Base-by-base conservation (phyloP, 2,329 filamentous ascomycete species). In the Hypoxylon sp. region DNA sequence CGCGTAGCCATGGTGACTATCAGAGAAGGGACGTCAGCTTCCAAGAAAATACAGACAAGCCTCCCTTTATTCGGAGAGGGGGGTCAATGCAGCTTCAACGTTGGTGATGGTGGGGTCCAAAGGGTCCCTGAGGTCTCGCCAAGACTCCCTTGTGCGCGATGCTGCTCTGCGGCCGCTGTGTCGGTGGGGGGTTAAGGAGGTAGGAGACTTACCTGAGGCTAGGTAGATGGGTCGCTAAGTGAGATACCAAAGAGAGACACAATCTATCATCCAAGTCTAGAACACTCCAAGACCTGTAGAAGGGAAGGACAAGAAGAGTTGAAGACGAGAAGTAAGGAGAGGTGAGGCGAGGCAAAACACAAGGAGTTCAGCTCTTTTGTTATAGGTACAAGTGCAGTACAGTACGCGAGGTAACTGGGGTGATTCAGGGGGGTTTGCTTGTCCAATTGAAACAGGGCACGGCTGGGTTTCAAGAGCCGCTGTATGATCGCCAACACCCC, bases 1-100 rank as follows among this genome's bases (percentile, higher is more conserved):
- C 82, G 80, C 48, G 77, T 68, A 45, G 84, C 78, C 84, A 87
- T 88, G 69, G 40, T 76, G 21, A 61, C 17, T 45, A 24, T 3
- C 29, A 13, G 15, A 29, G 38, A 48, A 53, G 26, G n/a, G 6
- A 47, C 46, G 6, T 13, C 24, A 43, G 15, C 21, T 17, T 41
- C 13, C 46, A 53, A 35, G 48, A 45, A 23, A 40, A 23, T 40
- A 20, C 17, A 29, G 26, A 21, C 38, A 41, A 23, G 33, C 38
- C 24, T 54, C 45, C 41, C 24, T 31, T 18, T 13, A 8, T 40
- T 51, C 23, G 27, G 43, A 27, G 45, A 51, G 35, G 49, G 55
- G 51, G 42, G 46, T 38, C 55, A 43, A 13, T 31, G 46, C 52
- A 57, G 52, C 56, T 62, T 51, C 29, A 49, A 60, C 2, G 43